phyloP scores from a whole-genome alignment of 192 early-diverging fungal genomes.

The Coemansia asiatica region DNA sequence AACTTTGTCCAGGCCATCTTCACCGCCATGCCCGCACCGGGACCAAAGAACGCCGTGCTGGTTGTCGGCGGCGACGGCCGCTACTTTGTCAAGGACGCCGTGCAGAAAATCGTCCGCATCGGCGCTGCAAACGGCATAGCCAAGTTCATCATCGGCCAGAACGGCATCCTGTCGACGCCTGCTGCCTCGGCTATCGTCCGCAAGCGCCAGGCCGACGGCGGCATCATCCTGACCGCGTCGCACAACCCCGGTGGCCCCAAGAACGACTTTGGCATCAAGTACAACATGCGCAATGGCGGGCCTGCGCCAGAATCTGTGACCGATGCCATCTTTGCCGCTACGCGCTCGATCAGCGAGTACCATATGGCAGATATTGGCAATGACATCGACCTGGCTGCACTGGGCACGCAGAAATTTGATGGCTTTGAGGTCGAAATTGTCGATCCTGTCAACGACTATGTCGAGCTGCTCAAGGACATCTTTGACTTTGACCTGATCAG shows the following conservation, averaged over 20 bases:
- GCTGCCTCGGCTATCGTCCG: slow-evolving; percentile 93
- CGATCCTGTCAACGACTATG: slow-evolving; percentile 88
- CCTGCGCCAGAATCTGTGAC: slow-evolving; percentile 96
- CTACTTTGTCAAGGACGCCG: slow-evolving; percentile 80
- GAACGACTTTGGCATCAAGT: slow-evolving; percentile 99
- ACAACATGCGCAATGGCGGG: slow-evolving; percentile 94
- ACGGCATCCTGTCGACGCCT: slow-evolving; percentile 94
- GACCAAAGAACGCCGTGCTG: slow-evolving; percentile 73
- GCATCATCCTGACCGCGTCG: slow-evolving; percentile 95
- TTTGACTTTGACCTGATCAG: slow-evolving; percentile 91
- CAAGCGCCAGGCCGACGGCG: slow-evolving; percentile 83
- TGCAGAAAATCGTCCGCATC: slow-evolving; percentile 85
- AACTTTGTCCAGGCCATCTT: slow-evolving; percentile 95
- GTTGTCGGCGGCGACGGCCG: slow-evolving; percentile 97
- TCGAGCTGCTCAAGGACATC: slow-evolving; percentile 78
- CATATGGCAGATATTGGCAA: slow-evolving; percentile 43
- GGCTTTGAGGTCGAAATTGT: slow-evolving; percentile 80
- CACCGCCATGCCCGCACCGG: slow-evolving; percentile 72
- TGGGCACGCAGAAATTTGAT: slow-evolving; percentile 64
- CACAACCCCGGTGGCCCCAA: slow-evolving; percentile 98
- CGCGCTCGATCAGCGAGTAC: slow-evolving; percentile 73
- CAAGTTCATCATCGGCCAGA: slow-evolving; percentile 86
- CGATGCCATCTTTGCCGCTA: slow-evolving; percentile 84
- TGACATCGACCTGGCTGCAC: slow-evolving; percentile 69
- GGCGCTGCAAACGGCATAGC: slow-evolving; percentile 82